Percentiles rank a stretch among this genome's conserved stretches.
Evolutionary conservation across 257 asterid species (phyloP).

Genomic region (Cinchona pubescens): DNA sequence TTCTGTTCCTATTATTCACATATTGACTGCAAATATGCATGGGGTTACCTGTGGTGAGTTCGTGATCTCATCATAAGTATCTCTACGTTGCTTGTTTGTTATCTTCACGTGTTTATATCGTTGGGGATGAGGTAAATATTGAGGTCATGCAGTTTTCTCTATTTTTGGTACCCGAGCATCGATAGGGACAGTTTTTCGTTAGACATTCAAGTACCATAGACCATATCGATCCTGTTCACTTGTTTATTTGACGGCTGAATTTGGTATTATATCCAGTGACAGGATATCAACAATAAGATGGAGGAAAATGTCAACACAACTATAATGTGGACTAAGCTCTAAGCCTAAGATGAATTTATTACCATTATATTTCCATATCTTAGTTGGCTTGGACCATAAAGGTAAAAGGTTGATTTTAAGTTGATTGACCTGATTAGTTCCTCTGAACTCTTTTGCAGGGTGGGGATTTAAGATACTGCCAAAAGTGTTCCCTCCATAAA

Average conservation of each 20-base stretch:
- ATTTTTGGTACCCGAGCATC: not conserved
- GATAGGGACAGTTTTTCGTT: not conserved
- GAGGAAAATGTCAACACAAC: not conserved
- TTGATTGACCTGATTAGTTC: conserved; percentile 19
- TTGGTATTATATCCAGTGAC: conserved; percentile 1
- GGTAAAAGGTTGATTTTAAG: not conserved
- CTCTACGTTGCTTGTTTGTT: not conserved
- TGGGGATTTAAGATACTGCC: conserved; percentile 89
- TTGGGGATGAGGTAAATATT: not conserved
- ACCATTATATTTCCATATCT: not conserved
- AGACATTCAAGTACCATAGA: not conserved
- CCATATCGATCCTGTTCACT: not conserved
- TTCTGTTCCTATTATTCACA: not conserved
- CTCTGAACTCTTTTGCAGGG: conserved; percentile 51
- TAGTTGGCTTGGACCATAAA: not conserved
- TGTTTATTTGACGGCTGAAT: not conserved
- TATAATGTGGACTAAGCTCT: not conserved
- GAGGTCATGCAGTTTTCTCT: not conserved
- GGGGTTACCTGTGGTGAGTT: conserved; percentile 2
- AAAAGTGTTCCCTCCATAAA: conserved; percentile 79
- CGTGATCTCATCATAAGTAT: not conserved
- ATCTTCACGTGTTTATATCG: not conserved
- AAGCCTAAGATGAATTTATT: not conserved
- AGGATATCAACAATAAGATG: not conserved
- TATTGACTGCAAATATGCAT: not conserved